Evolutionary conservation across 371 early-diverging fungal genomes (phyloP), one percentile per base, ranked within the genome.

Genomic region (Mortierella sp.): DNA sequence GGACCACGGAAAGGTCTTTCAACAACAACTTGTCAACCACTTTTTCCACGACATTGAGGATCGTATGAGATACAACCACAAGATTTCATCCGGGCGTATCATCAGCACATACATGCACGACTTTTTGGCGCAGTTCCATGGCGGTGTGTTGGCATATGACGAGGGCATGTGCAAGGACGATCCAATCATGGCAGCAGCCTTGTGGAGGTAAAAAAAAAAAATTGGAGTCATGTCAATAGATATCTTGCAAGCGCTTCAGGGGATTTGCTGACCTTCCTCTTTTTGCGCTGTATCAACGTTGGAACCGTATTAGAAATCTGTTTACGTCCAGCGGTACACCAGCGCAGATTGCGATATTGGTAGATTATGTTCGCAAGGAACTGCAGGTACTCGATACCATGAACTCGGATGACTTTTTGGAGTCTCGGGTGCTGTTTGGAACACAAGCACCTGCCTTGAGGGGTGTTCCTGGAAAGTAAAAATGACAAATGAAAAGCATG

Each of bases 101-200:
- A 87, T 93, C 58, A 89, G 83, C 26, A 89, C 88, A 49, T 89
- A 90, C 55, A 83, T 94, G 60, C 89, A 91, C 56, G 94, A 95
- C 56, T 81, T 95, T 7, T 80, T 96, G 56, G 89, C 91, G 12
- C 89, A 89, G 64, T 96, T 93, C 80, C 92, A 95, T 60, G 98
- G 98, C 53, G 90, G 92, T 27, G 91, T 93, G 3, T 83, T 97
- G 72, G 94, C 97, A 8, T 94, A 95, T 66, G 98, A 98, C 70
- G 97, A 97, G 79, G 97, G 96, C 30, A 88, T 97, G 82, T 90
- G 89, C 66, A 87, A 90, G 64, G 92, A 92, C 19, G 97, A 98
- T 70, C 92, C 94, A 4, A 89, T 95, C 47, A 84, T 98, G 64
- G 97, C 96, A 17, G 91, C 94, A 21, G 97, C 98, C 12, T 79